Percentiles rank a stretch among this genome's conserved stretches.
Evolutionary conservation across 1,284 basidiomycete genomes (phyloP).

Genomic region (Boletellus deceptivus): DNA sequence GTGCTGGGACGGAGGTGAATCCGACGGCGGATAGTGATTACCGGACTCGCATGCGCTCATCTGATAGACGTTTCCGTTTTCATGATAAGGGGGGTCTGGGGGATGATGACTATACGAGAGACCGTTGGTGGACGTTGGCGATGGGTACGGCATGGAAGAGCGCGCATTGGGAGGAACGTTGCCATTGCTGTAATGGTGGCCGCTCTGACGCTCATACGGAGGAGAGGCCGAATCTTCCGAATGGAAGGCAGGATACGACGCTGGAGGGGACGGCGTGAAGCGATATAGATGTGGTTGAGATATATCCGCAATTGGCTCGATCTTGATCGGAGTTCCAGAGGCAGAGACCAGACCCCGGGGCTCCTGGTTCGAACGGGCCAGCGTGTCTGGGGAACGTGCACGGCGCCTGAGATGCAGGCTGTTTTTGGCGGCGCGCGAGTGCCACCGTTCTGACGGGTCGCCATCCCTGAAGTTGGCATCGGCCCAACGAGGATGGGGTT

Average conservation of each 20-base stretch:
- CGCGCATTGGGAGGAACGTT: slow-evolving; percentile 31
- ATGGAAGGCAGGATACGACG: slow-evolving; percentile 41
- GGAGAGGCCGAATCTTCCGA: slow-evolving; percentile 34
- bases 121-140: slow-evolving; percentile 35
- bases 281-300: slow-evolving; percentile 53
- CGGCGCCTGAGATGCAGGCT: slow-evolving; percentile 42
- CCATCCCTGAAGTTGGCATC: slow-evolving; percentile 73
- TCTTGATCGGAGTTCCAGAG: slow-evolving; percentile 57
- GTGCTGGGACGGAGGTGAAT: slow-evolving; percentile 38
- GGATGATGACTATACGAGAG: slow-evolving; percentile 35
- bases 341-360: slow-evolving; percentile 37
- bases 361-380: slow-evolving; percentile 36
- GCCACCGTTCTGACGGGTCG: slow-evolving; percentile 78
- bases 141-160: slow-evolving; percentile 34
- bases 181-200: slow-evolving; percentile 34
- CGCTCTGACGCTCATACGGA: slow-evolving; percentile 35
- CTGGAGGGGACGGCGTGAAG: slow-evolving; percentile 54
- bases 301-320: slow-evolving; percentile 48
- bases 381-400: slow-evolving; percentile 38
- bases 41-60: slow-evolving; percentile 46
- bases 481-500: slow-evolving; percentile 80
- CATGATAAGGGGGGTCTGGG: slow-evolving; percentile 43
- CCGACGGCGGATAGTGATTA: slow-evolving; percentile 38
- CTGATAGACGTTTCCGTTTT: slow-evolving; percentile 44
- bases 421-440: slow-evolving; percentile 75